phyloP scores from a whole-genome alignment of 148 eudicot genomes.

The Vaccinium macrocarpon region DNA sequence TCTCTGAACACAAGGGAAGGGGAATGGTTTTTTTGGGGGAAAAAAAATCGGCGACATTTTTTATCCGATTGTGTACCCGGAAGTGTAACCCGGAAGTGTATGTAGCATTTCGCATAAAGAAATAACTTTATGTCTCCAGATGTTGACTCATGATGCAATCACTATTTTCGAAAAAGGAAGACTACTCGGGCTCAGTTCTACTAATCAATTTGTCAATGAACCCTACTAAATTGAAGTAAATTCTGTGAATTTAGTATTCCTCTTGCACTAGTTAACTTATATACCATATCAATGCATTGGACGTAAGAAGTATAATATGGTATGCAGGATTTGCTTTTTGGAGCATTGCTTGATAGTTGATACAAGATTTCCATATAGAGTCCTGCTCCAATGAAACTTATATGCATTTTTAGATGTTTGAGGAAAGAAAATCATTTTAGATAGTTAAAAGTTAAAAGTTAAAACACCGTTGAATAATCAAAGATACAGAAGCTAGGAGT shows the following conservation, averaged over 20 bases:
- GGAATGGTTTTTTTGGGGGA: no score
- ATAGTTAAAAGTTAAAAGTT: no score
- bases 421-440: background rate
- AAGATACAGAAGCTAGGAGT: background rate
- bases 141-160: background rate
- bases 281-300: background rate
- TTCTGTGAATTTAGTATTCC: background rate
- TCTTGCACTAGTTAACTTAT: background rate
- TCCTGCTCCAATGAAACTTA: background rate
- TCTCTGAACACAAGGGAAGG: no score
- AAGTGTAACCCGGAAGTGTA: no score
- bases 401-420: background rate
- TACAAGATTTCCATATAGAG: background rate
- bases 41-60: no score
- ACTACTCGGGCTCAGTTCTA: background rate
- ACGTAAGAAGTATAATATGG: background rate
- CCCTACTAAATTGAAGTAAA: background rate
- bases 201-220: background rate
- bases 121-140: background rate
- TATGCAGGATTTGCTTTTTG: background rate
- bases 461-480: background rate
- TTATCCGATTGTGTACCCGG: no score
- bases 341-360: conserved; percentile 1
- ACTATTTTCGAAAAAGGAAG: background rate
- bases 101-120: no score